Base-by-base conservation (phyloP, 441 rosid species). In the Viola pubescens region DNA sequence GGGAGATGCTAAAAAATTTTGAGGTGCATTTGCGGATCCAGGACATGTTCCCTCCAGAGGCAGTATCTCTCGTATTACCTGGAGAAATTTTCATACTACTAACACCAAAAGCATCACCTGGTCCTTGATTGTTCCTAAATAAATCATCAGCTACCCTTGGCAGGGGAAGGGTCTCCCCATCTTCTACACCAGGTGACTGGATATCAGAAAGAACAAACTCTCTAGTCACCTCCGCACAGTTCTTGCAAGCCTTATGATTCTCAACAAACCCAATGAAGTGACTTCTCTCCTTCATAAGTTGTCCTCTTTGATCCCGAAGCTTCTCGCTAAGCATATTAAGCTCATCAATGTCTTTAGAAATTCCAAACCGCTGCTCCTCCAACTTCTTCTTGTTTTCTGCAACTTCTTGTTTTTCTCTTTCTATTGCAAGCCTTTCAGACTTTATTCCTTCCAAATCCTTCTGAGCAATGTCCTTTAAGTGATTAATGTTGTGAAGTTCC, bases 1-100 rank as follows among this genome's bases (percentile, higher is more conserved):
- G 92, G 7, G 94, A 82, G 39, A 78, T 70, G 67, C 79, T 76
- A 70, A 88, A 80, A 66, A 87, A 68, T 67, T 79, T 83, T 41
- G 88, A 73, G 57, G 82, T 75, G 63, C 86, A 77, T 76, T 69
- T 88, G 16, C 73, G 87, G 38, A 86, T 70, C 81, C 84, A 83
- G 47, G 96, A 86, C 56, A 74, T 60, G 45, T 13, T 75, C 58
- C 86, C 76, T 56, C 66, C 74, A 70, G 85, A 77, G 50, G 67
- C 80, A 51, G 83, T 77, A 68, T 67, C 53, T 53, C 71, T 67
- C 54, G 59, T 59, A 58, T 77, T 75, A 37, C 59, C 72, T 4
- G 58, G 65, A 63, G 81, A 72, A 59, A 60, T 76, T 51, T 70
- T 69, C 59, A 37, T 46, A 71, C 64, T 74, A 60, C 62, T 60